Evolutionary conservation across 2,329 filamentous ascomycete genomes (phyloP), one percentile per base, ranked within the genome.

Genomic region (Graphium sp.): DNA sequence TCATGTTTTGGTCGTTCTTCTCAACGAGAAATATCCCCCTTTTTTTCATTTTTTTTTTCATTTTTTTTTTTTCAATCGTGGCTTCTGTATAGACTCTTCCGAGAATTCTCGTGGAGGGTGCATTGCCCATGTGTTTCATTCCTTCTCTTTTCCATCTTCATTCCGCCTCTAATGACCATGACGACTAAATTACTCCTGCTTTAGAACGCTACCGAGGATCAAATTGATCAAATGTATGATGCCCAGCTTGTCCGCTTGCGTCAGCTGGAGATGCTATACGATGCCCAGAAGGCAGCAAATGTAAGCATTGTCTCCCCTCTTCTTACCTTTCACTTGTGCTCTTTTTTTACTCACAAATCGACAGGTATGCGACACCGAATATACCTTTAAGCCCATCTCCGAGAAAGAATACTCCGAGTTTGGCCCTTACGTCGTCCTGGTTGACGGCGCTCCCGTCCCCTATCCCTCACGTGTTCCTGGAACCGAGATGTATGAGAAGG

Each of bases 211-310:
- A 28, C 53, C 25, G 42, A 50, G 17, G 55, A 58, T 22, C 39
- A 52, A 16, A 42, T 48, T 23, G 54, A 58, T 22, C 43, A 44
- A 32, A 60, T 58, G 33, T 48, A 52, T 31, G 56, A 64, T 34
- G 49, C 55, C 20, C 53, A 62, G 36, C 50, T 62, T 29, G 50
- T 53, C 24, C 52, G 58, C 30, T 43, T 59, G 24, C 57, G 61
- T 32, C 50, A 58, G 18, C 48, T 67, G 9, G 48, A 55, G 31
- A 42, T 52, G 10, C 45, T 66, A 23, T 45, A 53, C 22, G 45
- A 56, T 29, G 56, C 52, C 31, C 44, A 48, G 10, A 47, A 66
- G 11, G 60, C 62, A 1, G 44, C 56, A 11, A 59, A 66, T 44
- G 62, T 66, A 46, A 57, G 62, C 52, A 31, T 28, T 35, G 37